Percentiles rank a stretch among this genome's conserved stretches.
These are phyloP conservation scores for Larix sibirica DNA, from an alignment of 83 land plant species.

Conservation along the genomic window DNA sequence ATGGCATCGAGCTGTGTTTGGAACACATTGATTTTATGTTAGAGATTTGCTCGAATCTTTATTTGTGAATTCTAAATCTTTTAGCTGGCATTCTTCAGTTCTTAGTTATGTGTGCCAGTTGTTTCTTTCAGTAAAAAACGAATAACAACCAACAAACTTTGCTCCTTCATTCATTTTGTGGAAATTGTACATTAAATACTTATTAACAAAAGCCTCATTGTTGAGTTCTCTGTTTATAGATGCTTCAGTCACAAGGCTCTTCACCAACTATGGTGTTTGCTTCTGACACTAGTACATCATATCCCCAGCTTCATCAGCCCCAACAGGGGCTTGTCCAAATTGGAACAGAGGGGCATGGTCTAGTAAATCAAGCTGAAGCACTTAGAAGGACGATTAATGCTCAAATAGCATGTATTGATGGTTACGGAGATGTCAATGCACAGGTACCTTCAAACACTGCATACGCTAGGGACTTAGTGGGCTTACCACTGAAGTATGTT, in stretches of 20 bases:
- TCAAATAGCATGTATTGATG: slow-evolving; percentile 21
- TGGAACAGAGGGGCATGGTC: slow-evolving; percentile 9
- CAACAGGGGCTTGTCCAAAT: slow-evolving; percentile 17
- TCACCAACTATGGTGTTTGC: slow-evolving; percentile 8
- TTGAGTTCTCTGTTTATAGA: slow-evolving; percentile 3
- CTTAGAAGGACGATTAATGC: slow-evolving; percentile 20
- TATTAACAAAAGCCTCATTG: neutral
- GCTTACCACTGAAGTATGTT: neutral
- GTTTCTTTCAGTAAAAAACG: neutral
- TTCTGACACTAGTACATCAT: neutral
- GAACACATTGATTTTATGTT: neutral
- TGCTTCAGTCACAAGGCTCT: slow-evolving; percentile 12
- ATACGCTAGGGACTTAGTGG: neutral
- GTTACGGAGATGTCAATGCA: slow-evolving; percentile 18
- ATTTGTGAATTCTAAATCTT: neutral
- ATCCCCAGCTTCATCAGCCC: slow-evolving; percentile 10
- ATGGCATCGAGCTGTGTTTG: slow-evolving; percentile 1
- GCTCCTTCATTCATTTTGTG: slow-evolving; percentile 3
- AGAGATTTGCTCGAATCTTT: neutral
- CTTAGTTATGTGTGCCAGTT: neutral
- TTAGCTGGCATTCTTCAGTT: neutral
- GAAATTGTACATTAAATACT: neutral
- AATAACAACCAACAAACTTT: neutral
- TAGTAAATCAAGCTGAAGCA: slow-evolving; percentile 15
- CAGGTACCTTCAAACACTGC: slow-evolving; percentile 24